Conservation (phyloP, 768 basidiomycete genomes). For the Gloeopeniophorella convolvens region DNA sequence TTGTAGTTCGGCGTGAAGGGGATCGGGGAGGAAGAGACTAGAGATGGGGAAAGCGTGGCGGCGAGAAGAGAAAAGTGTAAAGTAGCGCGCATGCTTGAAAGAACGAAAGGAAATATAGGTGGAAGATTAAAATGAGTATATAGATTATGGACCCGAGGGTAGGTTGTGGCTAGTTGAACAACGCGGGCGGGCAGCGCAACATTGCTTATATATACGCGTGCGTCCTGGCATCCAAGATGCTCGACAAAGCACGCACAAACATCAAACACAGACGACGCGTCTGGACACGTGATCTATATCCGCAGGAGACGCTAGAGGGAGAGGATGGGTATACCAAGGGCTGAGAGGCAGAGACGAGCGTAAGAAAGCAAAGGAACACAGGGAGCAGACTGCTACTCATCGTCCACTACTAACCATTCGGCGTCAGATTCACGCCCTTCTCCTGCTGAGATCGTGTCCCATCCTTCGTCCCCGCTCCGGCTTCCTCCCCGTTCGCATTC, state of each 20-base stretch:
- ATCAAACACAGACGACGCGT: slow-evolving; percentile 18
- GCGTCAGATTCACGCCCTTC: slow-evolving; percentile 75
- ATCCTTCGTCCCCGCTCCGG: slow-evolving; percentile 53
- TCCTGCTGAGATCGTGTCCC: slow-evolving; percentile 63
- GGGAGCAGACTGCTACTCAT: slow-evolving; percentile 19
- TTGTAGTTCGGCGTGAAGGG: slow-evolving; percentile 14
- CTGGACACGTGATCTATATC: slow-evolving; percentile 14
- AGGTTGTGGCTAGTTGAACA: slow-evolving; percentile 1
- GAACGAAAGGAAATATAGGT: neutral
- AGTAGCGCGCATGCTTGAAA: slow-evolving; percentile 15
- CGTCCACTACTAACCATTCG: slow-evolving; percentile 82
- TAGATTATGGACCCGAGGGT: neutral
- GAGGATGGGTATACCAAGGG: slow-evolving; percentile 8
- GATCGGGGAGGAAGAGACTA: slow-evolving; percentile 19
- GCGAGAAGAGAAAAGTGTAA: slow-evolving; percentile 21
- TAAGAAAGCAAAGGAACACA: slow-evolving; percentile 13
- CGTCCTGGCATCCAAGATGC: too few relatives aligned
- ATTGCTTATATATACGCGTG: slow-evolving; percentile 14
- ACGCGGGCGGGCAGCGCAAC: neutral
- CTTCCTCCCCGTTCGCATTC: slow-evolving; percentile 43
- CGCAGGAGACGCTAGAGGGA: neutral
- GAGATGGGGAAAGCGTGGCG: slow-evolving; percentile 20
- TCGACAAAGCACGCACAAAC: slow-evolving; percentile 16
- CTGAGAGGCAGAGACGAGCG: neutral
- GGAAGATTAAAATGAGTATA: slow-evolving; percentile 16